Conservation (phyloP, 2,329 filamentous ascomycete genomes). For the Pestalotiopsis sp. region DNA sequence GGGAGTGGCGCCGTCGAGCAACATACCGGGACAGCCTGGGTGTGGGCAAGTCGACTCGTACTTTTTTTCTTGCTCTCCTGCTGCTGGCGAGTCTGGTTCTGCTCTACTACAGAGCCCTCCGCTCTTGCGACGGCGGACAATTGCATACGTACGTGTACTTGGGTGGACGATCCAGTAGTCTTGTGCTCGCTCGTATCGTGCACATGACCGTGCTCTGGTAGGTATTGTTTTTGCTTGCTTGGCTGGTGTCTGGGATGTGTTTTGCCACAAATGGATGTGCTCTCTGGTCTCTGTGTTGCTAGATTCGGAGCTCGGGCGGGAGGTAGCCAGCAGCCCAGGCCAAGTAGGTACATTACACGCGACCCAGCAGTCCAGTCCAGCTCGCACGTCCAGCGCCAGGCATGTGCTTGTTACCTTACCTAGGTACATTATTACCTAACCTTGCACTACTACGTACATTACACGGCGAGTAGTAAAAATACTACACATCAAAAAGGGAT, state of each 20-base stretch:
- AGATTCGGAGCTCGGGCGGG: background rate
- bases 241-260: background rate
- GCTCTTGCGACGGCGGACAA: too few relatives aligned
- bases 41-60: background rate
- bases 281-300: background rate
- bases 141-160: background rate
- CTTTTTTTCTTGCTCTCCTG: background rate
- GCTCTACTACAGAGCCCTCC: background rate
- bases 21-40: background rate
- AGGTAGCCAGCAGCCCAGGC: background rate
- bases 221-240: background rate
- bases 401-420: too few relatives aligned
- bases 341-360: background rate
- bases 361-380: too few relatives aligned
- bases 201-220: background rate
- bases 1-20: conserved; percentile 7
- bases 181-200: background rate
- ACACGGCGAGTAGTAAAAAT: background rate
- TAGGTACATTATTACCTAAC: too few relatives aligned
- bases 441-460: too few relatives aligned
- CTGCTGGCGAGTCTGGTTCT: background rate
- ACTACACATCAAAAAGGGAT: background rate
- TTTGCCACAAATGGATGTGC: background rate
- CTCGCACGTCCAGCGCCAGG: too few relatives aligned
- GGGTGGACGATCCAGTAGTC: background rate